These are phyloP conservation scores for Hypoxylon sp. DNA, from an alignment of 2,329 filamentous ascomycete genomes.

Conservation along the genomic window DNA sequence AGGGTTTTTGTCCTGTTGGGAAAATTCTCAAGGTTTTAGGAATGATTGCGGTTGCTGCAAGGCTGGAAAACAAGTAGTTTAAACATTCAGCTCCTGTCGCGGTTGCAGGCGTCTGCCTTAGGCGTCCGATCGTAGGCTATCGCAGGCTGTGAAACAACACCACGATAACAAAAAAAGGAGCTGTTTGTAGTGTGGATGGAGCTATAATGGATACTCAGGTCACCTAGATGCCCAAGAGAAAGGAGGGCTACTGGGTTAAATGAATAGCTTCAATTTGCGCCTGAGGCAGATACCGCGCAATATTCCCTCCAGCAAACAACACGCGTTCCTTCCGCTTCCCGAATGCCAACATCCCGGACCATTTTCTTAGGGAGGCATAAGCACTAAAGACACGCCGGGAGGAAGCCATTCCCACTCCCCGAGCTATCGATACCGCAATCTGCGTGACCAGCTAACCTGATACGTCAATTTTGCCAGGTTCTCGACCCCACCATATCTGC, in stretches of 20 bases:
- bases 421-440: conserved; percentile 25
- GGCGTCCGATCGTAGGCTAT: too few relatives aligned
- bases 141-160: background rate
- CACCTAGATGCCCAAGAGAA: too few relatives aligned
- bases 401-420: conserved; percentile 5
- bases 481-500: background rate
- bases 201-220: background rate
- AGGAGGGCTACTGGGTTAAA: background rate
- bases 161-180: background rate
- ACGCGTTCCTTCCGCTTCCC: conserved; percentile 15
- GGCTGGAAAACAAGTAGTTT: background rate
- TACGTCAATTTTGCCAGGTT: background rate
- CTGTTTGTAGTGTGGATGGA: background rate
- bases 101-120: background rate
- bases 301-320: conserved; percentile 23
- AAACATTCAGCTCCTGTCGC: background rate
- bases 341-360: background rate
- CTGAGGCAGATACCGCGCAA: conserved; percentile 15
- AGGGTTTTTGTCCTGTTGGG: background rate
- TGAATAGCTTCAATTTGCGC: background rate
- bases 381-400: conserved; percentile 6
- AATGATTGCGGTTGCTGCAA: background rate
- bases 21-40: background rate
- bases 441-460: conserved; percentile 9
- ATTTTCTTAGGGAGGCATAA: background rate